phyloP scores from a whole-genome alignment of 129 eudicot species.

The Helianthus tuberosus region DNA sequence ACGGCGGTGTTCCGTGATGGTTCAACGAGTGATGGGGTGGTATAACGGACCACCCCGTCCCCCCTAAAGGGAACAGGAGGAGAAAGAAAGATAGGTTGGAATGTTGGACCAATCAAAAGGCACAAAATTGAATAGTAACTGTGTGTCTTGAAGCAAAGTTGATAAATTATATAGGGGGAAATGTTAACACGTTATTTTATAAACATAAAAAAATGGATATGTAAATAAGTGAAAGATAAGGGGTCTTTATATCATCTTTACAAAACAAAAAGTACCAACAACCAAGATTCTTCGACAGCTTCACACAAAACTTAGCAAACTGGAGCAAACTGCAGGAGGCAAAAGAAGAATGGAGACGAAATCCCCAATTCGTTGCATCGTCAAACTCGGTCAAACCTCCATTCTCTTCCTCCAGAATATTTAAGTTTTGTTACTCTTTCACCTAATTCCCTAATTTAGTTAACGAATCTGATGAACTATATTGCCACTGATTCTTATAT shows the following conservation, averaged over 20 bases:
- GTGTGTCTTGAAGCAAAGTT: no score
- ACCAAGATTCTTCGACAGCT: neutral
- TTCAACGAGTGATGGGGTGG: no score
- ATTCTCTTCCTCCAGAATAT: neutral
- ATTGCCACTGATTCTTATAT: neutral
- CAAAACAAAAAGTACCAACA: neutral
- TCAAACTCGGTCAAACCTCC: conserved; percentile 65
- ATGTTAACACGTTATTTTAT: no score
- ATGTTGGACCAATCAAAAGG: no score
- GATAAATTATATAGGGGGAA: no score
- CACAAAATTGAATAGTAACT: no score
- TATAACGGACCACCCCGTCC: no score
- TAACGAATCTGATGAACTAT: neutral
- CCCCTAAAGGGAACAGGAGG: no score
- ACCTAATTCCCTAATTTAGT: neutral
- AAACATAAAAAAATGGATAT: no score
- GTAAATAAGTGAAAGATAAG: no score
- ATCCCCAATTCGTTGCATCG: conserved; percentile 68
- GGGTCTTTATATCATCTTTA: no score
- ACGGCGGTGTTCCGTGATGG: accelerated
- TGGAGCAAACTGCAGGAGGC: neutral
- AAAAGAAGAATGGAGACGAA: conserved; percentile 24
- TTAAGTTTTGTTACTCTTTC: neutral
- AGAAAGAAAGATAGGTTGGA: no score
- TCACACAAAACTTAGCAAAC: neutral